Evolutionary conservation across 148 eudicot genomes (phyloP), one percentile per base, ranked within the genome.

Genomic region (Vaccinium macrocarpon): DNA sequence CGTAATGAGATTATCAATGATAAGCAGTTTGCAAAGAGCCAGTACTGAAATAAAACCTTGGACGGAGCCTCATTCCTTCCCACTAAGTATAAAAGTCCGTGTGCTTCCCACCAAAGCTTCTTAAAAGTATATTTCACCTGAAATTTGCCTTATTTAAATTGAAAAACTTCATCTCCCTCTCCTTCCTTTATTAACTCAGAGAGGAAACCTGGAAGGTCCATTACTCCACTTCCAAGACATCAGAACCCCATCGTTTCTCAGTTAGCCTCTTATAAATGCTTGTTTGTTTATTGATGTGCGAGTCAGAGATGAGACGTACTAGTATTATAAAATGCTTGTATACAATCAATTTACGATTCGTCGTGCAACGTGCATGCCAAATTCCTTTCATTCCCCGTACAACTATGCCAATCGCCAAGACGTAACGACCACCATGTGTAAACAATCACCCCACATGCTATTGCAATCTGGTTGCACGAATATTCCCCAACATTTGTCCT

Each of bases 41-140:
- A 13, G 38, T 27, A 27, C 73, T 68, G 38, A 27, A 68, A 13
- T 68, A 68, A 29, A 68, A 68, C 38, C 73, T 68, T 68, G 73
- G 73, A 13, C 1, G 35, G 42, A 68, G 73, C 73, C 73, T 0
- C 29, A 12, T 42, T 42, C 46, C 46, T 5, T 42, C 46, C 46
- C 46, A 42, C 46, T 42, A 42, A 42, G 46, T 42, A 42, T 12
- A 27, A 29, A 68, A 2, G 0, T 29, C 19, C 12, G 18, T 68
- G 73, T 68, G 73, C 73, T 68, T 68, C 42, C 73, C 73, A 68
- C 73, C 35, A 68, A 68, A 68, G 8, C 32, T 68, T 68, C 73
- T 27, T 68, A 13, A 68, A 68, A 27, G 42, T 27, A 68, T 68
- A 68, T 1, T 25, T 25, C 16, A 12, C 7, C 8, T 68, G 27